phyloP scores from a whole-genome alignment of 148 eudicot genomes.

The Polygonum maritimum region DNA sequence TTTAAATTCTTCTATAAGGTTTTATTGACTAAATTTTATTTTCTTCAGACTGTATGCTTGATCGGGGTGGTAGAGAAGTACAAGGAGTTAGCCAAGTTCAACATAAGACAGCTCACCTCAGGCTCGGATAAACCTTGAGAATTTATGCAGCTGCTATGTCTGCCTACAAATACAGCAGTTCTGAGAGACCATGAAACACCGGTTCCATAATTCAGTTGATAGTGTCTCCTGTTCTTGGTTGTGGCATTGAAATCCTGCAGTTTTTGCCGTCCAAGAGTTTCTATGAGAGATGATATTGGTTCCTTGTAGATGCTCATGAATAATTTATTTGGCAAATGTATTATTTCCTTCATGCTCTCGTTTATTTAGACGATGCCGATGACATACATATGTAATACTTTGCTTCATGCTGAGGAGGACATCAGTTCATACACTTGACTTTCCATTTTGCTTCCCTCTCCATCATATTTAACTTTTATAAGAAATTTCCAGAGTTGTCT shows the following conservation, averaged over 20 bases:
- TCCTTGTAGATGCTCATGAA: background rate
- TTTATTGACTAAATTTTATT: background rate
- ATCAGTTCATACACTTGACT: background rate
- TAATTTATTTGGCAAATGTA: background rate
- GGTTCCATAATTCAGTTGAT: background rate
- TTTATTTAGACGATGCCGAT: background rate
- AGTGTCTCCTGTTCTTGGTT: too few species aligned
- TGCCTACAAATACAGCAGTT: background rate
- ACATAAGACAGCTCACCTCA: slow-evolving; percentile 75
- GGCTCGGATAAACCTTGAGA: background rate
- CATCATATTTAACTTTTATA: background rate
- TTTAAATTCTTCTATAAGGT: background rate
- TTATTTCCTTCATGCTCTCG: background rate
- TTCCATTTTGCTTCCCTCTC: background rate
- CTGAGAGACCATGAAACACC: background rate
- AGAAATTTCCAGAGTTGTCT: too few species aligned
- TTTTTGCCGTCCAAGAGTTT: background rate
- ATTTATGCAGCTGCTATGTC: background rate
- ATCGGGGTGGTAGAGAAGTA: slow-evolving; percentile 86
- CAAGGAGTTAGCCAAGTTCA: slow-evolving; percentile 91
- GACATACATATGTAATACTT: background rate
- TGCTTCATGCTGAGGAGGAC: background rate
- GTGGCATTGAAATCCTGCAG: background rate
- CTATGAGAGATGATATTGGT: background rate
- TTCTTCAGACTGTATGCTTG: slow-evolving; percentile 83